Conservation (phyloP, 192 early-diverging fungal species). For the Coemansia sp. region DNA sequence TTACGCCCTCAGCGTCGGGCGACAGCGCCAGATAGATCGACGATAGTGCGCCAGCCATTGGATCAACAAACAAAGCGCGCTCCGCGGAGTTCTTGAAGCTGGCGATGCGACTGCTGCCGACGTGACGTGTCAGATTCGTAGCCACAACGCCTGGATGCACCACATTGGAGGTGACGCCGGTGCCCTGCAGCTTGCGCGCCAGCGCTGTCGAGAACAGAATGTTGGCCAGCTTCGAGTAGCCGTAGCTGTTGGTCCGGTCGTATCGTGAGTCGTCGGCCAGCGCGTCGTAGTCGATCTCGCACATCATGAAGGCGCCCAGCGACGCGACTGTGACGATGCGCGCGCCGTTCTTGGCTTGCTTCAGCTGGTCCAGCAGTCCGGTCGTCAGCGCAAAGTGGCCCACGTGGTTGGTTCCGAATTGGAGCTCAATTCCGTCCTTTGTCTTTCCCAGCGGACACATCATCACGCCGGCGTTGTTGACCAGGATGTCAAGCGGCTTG, state of each 20-base stretch:
- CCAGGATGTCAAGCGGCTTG: conserved; percentile 33
- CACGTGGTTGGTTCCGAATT: conserved; percentile 69
- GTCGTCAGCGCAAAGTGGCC: conserved; percentile 54
- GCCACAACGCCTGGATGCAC: conserved; percentile 36
- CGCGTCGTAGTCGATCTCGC: conserved; percentile 21
- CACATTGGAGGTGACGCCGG: conserved; percentile 19
- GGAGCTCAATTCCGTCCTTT: conserved; percentile 64
- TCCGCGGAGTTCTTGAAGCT: not conserved
- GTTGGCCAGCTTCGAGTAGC: conserved; percentile 47
- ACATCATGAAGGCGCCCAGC: conserved; percentile 25
- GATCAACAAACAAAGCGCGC: conserved; percentile 13
- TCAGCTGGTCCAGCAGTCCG: conserved; percentile 29
- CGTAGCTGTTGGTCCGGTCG: conserved; percentile 31
- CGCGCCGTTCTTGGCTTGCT: conserved; percentile 18
- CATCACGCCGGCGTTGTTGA: conserved; percentile 65
- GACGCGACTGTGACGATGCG: conserved; percentile 46
- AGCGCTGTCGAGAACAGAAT: conserved; percentile 31
- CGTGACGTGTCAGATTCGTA: conserved; percentile 25
- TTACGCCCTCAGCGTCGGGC: conserved; percentile 23
- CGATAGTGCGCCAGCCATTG: conserved; percentile 26
- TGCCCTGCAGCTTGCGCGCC: conserved; percentile 34
- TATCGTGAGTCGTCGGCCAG: conserved; percentile 21
- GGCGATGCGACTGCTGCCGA: conserved; percentile 9
- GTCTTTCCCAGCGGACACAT: conserved; percentile 54
- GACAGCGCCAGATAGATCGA: conserved; percentile 34